Percentiles rank a stretch among this genome's conserved stretches.
phyloP scores from a whole-genome alignment of 2,329 filamentous ascomycete genomes.

The Tothia fuscella region DNA sequence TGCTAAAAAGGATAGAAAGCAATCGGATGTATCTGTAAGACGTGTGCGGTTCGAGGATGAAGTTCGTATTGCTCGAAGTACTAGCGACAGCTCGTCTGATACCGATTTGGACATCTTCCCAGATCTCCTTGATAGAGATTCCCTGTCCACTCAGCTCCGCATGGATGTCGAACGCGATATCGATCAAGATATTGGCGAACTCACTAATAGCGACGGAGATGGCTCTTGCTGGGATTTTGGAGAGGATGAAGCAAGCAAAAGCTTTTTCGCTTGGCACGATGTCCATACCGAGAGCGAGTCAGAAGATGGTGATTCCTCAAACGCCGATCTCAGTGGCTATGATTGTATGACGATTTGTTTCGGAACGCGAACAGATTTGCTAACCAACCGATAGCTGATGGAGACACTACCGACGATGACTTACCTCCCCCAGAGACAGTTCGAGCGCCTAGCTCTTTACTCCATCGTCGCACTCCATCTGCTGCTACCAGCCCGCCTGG shows the following conservation, averaged over 20 bases:
- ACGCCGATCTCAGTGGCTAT: conserved; percentile 41
- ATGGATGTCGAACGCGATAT: conserved; percentile 36
- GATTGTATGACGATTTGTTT: conserved; percentile 38
- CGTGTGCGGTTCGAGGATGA: conserved; percentile 63
- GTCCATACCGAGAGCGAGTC: conserved; percentile 15
- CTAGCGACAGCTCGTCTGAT: conserved; percentile 27
- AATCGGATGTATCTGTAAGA: conserved; percentile 34
- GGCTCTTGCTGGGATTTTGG: conserved; percentile 52
- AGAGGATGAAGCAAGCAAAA: conserved; percentile 31
- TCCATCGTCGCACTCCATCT: conserved; percentile 37
- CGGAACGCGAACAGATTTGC: conserved; percentile 21
- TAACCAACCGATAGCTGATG: conserved; percentile 45
- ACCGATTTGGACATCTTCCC: conserved; percentile 59
- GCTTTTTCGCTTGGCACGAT: conserved; percentile 22
- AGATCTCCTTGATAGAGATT: conserved; percentile 39
- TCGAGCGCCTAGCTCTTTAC: conserved; percentile 36
- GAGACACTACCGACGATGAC: conserved; percentile 50
- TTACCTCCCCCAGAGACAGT: conserved; percentile 36
- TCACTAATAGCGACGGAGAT: conserved; percentile 27
- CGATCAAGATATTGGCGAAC: conserved; percentile 45
- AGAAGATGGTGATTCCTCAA: conserved; percentile 33
- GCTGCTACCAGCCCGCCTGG: conserved; percentile 25
- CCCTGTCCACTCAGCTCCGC: conserved; percentile 59
- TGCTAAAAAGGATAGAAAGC: conserved; percentile 20
- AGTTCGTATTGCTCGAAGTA: conserved; percentile 52